Conservation (phyloP, 2,329 filamentous ascomycete species). For the Clarireedia paspali region DNA sequence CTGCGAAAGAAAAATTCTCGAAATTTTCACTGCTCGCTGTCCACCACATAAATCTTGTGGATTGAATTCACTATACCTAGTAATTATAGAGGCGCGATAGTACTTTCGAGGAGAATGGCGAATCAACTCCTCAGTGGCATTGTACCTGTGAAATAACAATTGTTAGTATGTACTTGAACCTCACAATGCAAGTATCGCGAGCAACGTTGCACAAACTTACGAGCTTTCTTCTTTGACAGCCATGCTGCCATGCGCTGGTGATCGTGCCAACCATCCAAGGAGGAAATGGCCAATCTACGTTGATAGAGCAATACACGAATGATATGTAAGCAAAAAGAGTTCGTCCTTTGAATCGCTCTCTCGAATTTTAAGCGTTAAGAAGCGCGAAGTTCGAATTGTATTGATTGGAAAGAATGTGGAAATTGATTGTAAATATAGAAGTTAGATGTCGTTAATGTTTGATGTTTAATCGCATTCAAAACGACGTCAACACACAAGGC, state of each 20-base stretch:
- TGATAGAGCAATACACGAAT: neutral
- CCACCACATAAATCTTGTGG: neutral
- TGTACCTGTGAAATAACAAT: slow-evolving; percentile 39
- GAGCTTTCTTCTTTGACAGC: slow-evolving; percentile 46
- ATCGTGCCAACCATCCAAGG: slow-evolving; percentile 5
- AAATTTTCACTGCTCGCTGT: too few species aligned
- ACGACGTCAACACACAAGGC: neutral
- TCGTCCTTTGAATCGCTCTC: too few species aligned
- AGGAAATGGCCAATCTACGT: neutral
- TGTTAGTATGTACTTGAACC: neutral
- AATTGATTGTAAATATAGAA: too few species aligned
- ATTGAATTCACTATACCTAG: slow-evolving; percentile 40
- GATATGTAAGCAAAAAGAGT: too few species aligned
- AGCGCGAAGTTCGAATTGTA: too few species aligned
- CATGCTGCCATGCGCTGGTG: slow-evolving; percentile 36
- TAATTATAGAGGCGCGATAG: slow-evolving; percentile 59
- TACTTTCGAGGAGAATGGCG: slow-evolving; percentile 54
- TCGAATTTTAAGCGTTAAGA: neutral
- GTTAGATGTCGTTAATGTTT: neutral
- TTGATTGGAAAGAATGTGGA: too few species aligned
- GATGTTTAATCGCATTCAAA: neutral
- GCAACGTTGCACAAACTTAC: slow-evolving; percentile 32
- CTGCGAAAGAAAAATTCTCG: too few species aligned
- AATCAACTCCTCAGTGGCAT: slow-evolving; percentile 59
- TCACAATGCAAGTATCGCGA: neutral